A percentile compares a stretch with the other conserved stretches of the same genome.
phyloP scores from a whole-genome alignment of 2,329 filamentous ascomycete genomes.

The Ascochyta rabiei region DNA sequence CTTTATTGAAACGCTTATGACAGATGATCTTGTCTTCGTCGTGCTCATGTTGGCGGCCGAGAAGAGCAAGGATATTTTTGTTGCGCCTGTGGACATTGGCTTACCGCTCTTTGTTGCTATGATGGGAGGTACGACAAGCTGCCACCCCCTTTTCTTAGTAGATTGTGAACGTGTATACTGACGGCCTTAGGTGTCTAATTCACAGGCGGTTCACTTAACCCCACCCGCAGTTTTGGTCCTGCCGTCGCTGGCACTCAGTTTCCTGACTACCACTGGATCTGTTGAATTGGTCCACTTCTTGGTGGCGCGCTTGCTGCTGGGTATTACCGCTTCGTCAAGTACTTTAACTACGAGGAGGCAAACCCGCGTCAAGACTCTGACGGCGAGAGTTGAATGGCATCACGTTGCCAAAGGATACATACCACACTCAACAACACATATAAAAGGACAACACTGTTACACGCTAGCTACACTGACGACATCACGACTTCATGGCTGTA shows the following conservation, averaged over 20 bases:
- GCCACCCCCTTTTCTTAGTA: not conserved
- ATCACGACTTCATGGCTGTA: too few relatives aligned
- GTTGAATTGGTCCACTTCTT: slow-evolving; percentile 53
- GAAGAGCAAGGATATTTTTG: slow-evolving; percentile 38
- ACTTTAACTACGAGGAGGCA: slow-evolving; percentile 37
- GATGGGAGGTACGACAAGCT: slow-evolving; percentile 26
- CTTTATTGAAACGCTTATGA: slow-evolving; percentile 32
- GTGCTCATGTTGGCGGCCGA: slow-evolving; percentile 39
- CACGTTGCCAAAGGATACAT: not conserved
- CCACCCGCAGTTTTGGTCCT: slow-evolving; percentile 52
- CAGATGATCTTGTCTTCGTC: slow-evolving; percentile 29
- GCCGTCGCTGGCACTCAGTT: slow-evolving; percentile 48
- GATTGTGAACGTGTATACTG: not conserved
- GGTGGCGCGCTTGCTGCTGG: slow-evolving; percentile 52
- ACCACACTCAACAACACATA: too few relatives aligned
- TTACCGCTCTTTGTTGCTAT: slow-evolving; percentile 36
- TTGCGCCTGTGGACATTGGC: slow-evolving; percentile 30
- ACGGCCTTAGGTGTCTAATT: slow-evolving; percentile 43
- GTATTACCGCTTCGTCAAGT: slow-evolving; percentile 55
- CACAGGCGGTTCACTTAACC: slow-evolving; percentile 52
- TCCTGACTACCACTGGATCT: slow-evolving; percentile 43
- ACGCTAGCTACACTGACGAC: too few relatives aligned
- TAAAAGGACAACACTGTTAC: too few relatives aligned
- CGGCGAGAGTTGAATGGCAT: not conserved
- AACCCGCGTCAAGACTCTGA: slow-evolving; percentile 36